Evolutionary conservation across 176 grass and related monocot species (phyloP), one percentile per base, ranked within the genome.

Genomic region (Musa schizocarpa): DNA sequence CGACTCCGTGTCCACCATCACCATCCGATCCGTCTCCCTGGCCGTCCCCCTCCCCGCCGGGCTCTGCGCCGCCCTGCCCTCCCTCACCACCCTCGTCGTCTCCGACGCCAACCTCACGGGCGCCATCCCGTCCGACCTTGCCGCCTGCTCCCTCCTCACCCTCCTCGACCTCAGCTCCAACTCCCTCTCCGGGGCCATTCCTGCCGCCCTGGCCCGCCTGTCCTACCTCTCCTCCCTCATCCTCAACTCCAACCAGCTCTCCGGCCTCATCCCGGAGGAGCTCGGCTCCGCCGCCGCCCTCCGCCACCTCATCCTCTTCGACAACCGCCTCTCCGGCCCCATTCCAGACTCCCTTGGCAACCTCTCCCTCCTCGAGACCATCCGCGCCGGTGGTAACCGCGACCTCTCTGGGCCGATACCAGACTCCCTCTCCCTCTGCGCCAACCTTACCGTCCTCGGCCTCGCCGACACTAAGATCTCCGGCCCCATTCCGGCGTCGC

Each of bases 401-500:
- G 95, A 98, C n/a, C 70, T 98, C 1, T 74, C 86, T 0, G 95
- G 95, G 0, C 9, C 65, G 7, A 89, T 98, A 1, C 95, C 95
- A 2, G 90, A 89, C 0, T 81, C 88, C 0, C 51, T 98, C 63
- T 85, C 88, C 23, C 77, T 69, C 50, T 82, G 93, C 0, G 52
- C 84, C n/a, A 86, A 11, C 43, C 95, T 98, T 49, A 83, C 12
- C 9, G 86, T 98, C 57, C 90, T 98, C 0, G 95, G 95, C 2
- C 89, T 98, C 56, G 90, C 95, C 2, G 90, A 93, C 22, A 93
- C 95, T 17, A 93, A 93, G 72, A 84, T 98, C 78, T 93, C 90
- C 51, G 95, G 90, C 58, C 24, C 22, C 23, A 61, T 98, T 29
- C 90, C 95, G 21, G 50, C 86, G 22, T 91, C 90, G 24, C 50